Conservation (phyloP, 257 asterid genomes). For the Agastache rugosa region DNA sequence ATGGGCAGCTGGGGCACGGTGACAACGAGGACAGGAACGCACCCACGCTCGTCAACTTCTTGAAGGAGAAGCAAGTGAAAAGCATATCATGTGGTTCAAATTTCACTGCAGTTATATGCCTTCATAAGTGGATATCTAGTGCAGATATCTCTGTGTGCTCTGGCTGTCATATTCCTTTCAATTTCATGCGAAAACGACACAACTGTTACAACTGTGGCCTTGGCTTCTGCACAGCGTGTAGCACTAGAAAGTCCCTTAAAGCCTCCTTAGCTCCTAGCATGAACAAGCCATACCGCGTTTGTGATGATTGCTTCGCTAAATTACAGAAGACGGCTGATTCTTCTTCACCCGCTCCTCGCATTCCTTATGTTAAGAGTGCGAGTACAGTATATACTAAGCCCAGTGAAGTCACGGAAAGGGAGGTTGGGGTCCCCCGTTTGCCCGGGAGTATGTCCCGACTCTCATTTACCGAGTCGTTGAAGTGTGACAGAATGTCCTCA, state of each 20-base stretch:
- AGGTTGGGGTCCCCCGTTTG: constrained; percentile 41
- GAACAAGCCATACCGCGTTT: constrained; percentile 89
- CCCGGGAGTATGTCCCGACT: constrained; percentile 54
- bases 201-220: constrained; percentile 97
- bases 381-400: constrained; percentile 42
- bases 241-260: constrained; percentile 63
- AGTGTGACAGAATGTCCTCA: constrained; percentile 52
- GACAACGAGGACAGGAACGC: constrained; percentile 55
- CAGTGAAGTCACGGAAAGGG: constrained; percentile 51
- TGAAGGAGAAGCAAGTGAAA: constrained; percentile 79
- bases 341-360: constrained; percentile 41
- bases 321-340: constrained; percentile 56
- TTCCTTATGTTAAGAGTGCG: constrained; percentile 50
- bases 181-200: constrained; percentile 81
- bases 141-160: constrained; percentile 77
- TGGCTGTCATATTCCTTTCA: constrained; percentile 72
- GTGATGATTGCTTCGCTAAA: constrained; percentile 82
- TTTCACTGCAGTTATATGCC: constrained; percentile 76
- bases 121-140: constrained; percentile 74
- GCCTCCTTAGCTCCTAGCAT: constrained; percentile 84
- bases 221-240: constrained; percentile 79
- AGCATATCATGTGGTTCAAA: constrained; percentile 77
- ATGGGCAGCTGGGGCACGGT: constrained; percentile 90
- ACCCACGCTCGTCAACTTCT: constrained; percentile 65
- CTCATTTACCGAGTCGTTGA: constrained; percentile 68